These are phyloP conservation scores for Barnettozyma wickerhamii DNA, from an alignment of 805 yeast species.

Conservation along the genomic window DNA sequence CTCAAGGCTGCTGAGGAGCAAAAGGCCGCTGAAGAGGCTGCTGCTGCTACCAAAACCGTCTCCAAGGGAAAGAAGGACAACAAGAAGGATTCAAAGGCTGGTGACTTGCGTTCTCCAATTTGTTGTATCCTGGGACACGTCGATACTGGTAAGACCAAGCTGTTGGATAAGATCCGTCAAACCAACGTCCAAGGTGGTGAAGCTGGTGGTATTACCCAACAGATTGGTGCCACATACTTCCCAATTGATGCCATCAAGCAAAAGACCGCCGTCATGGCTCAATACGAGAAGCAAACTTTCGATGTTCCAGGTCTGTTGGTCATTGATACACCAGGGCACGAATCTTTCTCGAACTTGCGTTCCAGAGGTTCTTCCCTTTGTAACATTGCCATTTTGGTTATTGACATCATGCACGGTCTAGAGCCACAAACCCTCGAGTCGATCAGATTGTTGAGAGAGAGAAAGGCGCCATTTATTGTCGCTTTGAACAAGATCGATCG, in stretches of 20 bases:
- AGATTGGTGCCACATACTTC: constrained; percentile 99
- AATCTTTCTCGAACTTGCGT: constrained; percentile 95
- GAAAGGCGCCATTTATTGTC: constrained; percentile 97
- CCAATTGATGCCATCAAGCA: constrained; percentile 91
- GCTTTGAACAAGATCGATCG: constrained; percentile 98
- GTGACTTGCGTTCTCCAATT: constrained; percentile 92
- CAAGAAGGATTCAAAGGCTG: constrained; percentile 26
- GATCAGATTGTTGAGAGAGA: constrained; percentile 83
- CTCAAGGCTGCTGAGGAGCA: constrained; percentile 20
- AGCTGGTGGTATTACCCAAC: constrained; percentile 99
- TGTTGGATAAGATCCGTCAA: constrained; percentile 95
- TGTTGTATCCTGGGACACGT: constrained; percentile 99
- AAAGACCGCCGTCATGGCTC: constrained; percentile 88
- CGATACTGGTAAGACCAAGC: constrained; percentile 98
- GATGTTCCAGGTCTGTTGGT: constrained; percentile 96
- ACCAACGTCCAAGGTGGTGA: constrained; percentile 99
- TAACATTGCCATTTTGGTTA: constrained; percentile 97
- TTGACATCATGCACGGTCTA: constrained; percentile 98
- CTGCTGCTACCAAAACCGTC: constrained; percentile 22
- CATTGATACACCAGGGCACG: constrained; percentile 99
- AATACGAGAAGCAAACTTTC: constrained; percentile 76
- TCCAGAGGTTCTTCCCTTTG: constrained; percentile 98
- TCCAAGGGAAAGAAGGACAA: constrained; percentile 24
- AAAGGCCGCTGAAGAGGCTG: constrained; percentile 8
- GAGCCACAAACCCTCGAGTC: constrained; percentile 98